These are phyloP conservation scores for Trichomonas vaginalis DNA, from an alignment of 208 protist species.

Conservation along the genomic window DNA sequence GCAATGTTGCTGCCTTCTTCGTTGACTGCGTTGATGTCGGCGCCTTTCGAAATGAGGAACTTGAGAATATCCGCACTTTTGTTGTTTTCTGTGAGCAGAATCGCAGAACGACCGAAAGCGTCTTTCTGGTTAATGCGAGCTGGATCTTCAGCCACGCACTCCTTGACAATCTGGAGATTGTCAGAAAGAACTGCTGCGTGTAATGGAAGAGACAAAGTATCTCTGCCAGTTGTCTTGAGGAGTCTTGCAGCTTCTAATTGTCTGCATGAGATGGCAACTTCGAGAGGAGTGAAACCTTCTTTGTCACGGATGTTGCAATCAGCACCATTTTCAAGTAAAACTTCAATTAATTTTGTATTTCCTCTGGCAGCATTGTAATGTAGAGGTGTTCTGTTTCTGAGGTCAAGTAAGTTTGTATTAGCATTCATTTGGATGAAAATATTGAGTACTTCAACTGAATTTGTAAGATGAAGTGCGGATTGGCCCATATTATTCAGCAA, in stretches of 20 bases:
- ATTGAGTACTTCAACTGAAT: neutral
- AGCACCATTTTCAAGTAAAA: neutral
- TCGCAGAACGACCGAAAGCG: neutral
- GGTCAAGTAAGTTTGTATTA: neutral
- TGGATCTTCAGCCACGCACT: neutral
- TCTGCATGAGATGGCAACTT: neutral
- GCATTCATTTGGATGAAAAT: neutral
- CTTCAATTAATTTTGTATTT: neutral
- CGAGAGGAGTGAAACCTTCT: neutral
- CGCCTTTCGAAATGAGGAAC: neutral
- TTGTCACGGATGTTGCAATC: neutral
- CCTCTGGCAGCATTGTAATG: neutral
- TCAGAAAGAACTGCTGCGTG: neutral
- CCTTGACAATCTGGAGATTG: neutral
- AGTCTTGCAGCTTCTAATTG: neutral
- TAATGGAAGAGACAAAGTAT: neutral
- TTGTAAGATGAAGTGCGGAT: neutral
- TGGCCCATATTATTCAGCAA: neutral
- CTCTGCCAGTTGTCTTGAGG: neutral
- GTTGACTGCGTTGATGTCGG: neutral
- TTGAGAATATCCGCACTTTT: neutral
- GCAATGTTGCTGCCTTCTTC: neutral
- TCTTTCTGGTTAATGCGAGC: neutral
- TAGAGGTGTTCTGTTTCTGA: neutral
- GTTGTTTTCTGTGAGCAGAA: neutral